Evolutionary conservation across 768 basidiomycete genomes (phyloP).

Genomic region (Mycena chlorophos): DNA sequence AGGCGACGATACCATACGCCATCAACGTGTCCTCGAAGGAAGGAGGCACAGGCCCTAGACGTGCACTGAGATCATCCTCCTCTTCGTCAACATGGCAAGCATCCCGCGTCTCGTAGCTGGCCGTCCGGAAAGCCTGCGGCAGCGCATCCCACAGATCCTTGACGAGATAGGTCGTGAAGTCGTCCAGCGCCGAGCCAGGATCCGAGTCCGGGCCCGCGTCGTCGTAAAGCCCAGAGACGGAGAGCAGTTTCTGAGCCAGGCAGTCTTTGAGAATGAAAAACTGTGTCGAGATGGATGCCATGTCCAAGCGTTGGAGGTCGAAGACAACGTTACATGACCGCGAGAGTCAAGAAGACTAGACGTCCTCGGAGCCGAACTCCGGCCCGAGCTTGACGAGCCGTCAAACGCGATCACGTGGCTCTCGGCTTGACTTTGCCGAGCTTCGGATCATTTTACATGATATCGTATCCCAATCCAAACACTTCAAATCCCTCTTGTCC

Average conservation of each 20-base stretch:
- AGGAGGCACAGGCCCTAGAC: constrained; percentile 41
- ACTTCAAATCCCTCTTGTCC: too few relatives aligned
- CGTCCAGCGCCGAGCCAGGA: constrained; percentile 43
- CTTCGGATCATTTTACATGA: too few relatives aligned
- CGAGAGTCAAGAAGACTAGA: too few relatives aligned
- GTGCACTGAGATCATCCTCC: constrained; percentile 27
- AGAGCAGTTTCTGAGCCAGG: constrained; percentile 42
- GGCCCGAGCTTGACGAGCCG: too few relatives aligned
- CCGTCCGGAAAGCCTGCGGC: constrained; percentile 34
- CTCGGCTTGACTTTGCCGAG: too few relatives aligned
- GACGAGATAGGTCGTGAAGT: constrained; percentile 55
- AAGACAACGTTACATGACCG: background rate
- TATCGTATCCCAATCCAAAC: too few relatives aligned
- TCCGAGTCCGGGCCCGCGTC: constrained; percentile 19
- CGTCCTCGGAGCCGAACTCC: too few relatives aligned
- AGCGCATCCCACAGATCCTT: constrained; percentile 49
- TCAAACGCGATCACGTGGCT: too few relatives aligned
- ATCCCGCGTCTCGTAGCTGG: constrained; percentile 40
- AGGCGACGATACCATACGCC: constrained; percentile 46
- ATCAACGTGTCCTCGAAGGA: constrained; percentile 51
- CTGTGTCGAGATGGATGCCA: constrained; percentile 23
- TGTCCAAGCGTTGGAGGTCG: background rate
- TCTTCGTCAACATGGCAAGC: constrained; percentile 26
- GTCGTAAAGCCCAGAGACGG: constrained; percentile 25
- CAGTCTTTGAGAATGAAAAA: constrained; percentile 45